Evolutionary conservation across 345 rosid genomes (phyloP).

Genomic region (Carallia brachiata): DNA sequence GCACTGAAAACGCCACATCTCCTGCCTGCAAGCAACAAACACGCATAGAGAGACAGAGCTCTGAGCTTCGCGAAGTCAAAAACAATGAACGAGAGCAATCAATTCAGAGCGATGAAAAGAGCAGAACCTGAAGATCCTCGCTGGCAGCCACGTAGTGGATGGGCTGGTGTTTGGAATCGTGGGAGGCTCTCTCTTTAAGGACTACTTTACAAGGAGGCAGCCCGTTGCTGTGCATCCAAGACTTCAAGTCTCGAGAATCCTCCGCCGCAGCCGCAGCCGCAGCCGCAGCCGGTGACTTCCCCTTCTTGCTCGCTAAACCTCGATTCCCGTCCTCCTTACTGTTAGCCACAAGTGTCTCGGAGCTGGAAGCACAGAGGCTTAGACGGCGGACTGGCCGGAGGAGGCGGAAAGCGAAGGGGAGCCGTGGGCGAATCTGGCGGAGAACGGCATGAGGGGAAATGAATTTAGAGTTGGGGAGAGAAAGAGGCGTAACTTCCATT

Average conservation of each 20-base stretch:
- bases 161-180: conserved; percentile 58
- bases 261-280: conserved; percentile 18
- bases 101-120: conserved; percentile 2
- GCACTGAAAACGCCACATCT: conserved; percentile 84
- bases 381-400: conserved; percentile 29
- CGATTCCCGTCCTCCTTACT: conserved; percentile 37
- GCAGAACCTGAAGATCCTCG: conserved; percentile 72
- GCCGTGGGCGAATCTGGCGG: conserved; percentile 27
- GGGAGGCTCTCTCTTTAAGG: conserved; percentile 73
- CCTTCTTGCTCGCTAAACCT: conserved; percentile 39
- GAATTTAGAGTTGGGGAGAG: conserved; percentile 37
- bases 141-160: conserved; percentile 92
- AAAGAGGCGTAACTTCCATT: neutral
- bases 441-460: conserved; percentile 29
- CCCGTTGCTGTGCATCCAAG: conserved; percentile 91
- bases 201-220: conserved; percentile 82
- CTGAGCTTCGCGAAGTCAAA: neutral
- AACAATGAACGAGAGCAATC: neutral
- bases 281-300: conserved; percentile 4
- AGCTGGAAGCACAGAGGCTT: conserved; percentile 46
- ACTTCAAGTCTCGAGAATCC: conserved; percentile 62
- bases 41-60: neutral
- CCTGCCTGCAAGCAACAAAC: conserved; percentile 49
- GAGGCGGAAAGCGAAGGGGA: conserved; percentile 24
- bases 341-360: conserved; percentile 62